Evolutionary conservation across 257 asterid genomes (phyloP), one percentile per base, ranked within the genome.

Genomic region (Ajuga chamaepitys): DNA sequence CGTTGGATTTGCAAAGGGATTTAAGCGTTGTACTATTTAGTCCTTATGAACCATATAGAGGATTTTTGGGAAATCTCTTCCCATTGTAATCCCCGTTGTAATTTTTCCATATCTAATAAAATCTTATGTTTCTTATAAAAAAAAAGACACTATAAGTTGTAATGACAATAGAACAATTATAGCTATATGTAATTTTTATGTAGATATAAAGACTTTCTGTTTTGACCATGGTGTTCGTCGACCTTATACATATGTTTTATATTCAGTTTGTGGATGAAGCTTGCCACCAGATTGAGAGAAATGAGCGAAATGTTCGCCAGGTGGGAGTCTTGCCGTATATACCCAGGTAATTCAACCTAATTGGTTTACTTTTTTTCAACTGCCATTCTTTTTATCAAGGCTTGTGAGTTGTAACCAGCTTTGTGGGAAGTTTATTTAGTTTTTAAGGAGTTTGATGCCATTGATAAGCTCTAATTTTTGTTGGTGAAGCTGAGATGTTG

Each of bases 231-330:
- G 37, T 76, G 42, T 68, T 78, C 57, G 58, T 66, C 52, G 28
- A 50, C 52, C 62, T 53, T 59, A 70, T 46, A 60, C 52, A 4
- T 60, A 30, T 72, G 20, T 41, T 35, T 14, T 67, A n/a, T 75
- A 56, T 77, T 79, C 85, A 94, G 99, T 94, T 94, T 70, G 99
- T 94, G 63, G 99, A 94, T 66, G 97, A 88, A 81, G 91, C 97
- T 76, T 94, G 97, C 80, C 99, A 88, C 80, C 96, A 94, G 74
- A 94, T 94, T 9, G 99, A 94, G 82, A 85, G 92, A 74, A 83
- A 88, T 81, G 99, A 90, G 69, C 81, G 96, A 65, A 94, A 85
- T 74, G 92, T 88, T 35, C 81, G 97, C 74, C 99, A 90, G 77
- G 64, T 73, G 12, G 99, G 99, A 75, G 91, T 89, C 53, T 76